These are phyloP conservation scores for Vickermania ingenoplastis DNA, from an alignment of 208 protist genomes.

Conservation along the genomic window DNA sequence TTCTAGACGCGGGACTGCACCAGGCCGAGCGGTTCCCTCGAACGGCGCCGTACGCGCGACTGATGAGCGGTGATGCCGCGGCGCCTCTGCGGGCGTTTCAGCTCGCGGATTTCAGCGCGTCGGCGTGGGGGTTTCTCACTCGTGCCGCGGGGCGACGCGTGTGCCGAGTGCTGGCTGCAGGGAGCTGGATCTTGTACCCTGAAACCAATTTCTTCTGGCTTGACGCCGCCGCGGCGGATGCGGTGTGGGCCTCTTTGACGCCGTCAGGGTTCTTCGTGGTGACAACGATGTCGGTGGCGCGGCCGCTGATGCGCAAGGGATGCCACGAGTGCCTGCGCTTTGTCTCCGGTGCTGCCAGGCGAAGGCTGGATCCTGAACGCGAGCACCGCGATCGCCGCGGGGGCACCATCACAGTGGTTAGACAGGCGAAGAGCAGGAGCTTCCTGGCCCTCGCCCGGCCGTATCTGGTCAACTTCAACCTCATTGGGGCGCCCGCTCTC, in stretches of 20 bases:
- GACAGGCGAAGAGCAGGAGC: background rate
- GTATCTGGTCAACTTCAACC: background rate
- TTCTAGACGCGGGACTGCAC: background rate
- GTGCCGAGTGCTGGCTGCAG: too few species aligned
- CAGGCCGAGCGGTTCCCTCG: background rate
- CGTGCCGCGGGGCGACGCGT: too few species aligned
- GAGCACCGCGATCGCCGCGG: too few species aligned
- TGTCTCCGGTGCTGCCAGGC: too few species aligned
- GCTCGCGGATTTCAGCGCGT: constrained; percentile 20
- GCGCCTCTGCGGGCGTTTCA: background rate
- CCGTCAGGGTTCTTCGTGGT: constrained; percentile 17
- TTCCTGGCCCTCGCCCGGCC: background rate
- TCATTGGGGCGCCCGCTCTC: background rate
- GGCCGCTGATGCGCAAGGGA: constrained; percentile 8
- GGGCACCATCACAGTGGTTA: background rate
- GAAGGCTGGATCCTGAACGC: too few species aligned
- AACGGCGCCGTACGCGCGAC: background rate
- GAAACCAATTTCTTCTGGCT: background rate
- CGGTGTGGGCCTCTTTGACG: constrained; percentile 16
- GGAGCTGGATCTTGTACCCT: background rate
- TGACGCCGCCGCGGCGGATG: constrained; percentile 11
- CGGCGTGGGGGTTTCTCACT: too few species aligned
- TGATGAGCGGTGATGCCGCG: background rate
- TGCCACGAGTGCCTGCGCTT: background rate
- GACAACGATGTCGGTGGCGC: constrained; percentile 7